A percentile compares a stretch with the other conserved stretches of the same genome.
phyloP scores from a whole-genome alignment of 1,284 basidiomycete genomes.

The Entoloma clypeatum region DNA sequence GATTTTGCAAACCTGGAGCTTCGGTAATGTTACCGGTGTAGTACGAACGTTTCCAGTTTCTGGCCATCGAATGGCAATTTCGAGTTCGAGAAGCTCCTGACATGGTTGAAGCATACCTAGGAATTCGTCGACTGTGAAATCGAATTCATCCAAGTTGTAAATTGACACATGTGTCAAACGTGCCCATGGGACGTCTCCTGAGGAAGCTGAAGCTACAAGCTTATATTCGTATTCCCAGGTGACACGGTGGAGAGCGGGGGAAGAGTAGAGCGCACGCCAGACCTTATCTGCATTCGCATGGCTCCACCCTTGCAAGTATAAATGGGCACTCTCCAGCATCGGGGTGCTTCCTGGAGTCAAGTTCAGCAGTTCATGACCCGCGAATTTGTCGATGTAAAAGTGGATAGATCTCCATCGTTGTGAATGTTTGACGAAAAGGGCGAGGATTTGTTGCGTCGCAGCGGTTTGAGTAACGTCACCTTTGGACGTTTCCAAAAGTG shows the following conservation, averaged over 20 bases:
- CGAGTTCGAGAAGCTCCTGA: constrained; percentile 6
- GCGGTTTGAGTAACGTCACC: background rate
- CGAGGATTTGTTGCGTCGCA: constrained; percentile 1
- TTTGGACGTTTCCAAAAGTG: constrained; percentile 1
- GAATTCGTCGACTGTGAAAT: constrained; percentile 1
- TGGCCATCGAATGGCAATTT: constrained; percentile 8
- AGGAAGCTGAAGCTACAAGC: background rate
- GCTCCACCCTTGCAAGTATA: constrained; percentile 2
- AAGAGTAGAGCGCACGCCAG: constrained; percentile 4
- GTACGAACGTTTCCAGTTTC: background rate
- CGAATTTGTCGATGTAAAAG: background rate
- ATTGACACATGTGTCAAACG: constrained; percentile 10
- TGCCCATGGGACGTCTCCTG: constrained; percentile 5
- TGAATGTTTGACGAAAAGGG: background rate
- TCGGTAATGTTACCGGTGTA: constrained; percentile 5
- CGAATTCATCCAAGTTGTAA: background rate
- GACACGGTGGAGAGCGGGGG: constrained; percentile 4
- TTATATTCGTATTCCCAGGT: constrained; percentile 3
- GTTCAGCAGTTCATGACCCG: background rate
- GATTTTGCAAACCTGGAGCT: constrained; percentile 11
- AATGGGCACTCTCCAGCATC: constrained; percentile 4
- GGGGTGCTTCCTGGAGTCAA: background rate
- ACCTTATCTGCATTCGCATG: background rate
- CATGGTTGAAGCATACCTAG: constrained; percentile 2
- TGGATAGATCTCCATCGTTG: constrained; percentile 4